Evolutionary conservation across 2,329 filamentous ascomycete species (phyloP).

Genomic region (Rosellinia necatrix): DNA sequence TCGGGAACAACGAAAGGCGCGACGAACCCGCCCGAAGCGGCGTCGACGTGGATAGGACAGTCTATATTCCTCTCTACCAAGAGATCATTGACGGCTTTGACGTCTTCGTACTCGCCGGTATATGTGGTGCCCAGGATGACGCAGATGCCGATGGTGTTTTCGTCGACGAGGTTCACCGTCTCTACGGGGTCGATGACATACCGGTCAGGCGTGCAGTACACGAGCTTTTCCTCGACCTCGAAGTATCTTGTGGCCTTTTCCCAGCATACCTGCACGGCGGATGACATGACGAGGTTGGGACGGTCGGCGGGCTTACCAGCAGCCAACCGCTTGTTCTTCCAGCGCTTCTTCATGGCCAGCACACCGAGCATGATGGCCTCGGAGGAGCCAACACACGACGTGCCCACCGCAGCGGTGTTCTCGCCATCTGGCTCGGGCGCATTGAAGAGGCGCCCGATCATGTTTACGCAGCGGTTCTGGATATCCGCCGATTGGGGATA

Average conservation of each 20-base stretch:
- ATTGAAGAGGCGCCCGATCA: constrained; percentile 90
- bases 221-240: constrained; percentile 87
- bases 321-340: constrained; percentile 84
- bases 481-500: constrained; percentile 82
- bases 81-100: constrained; percentile 89
- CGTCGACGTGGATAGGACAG: constrained; percentile 90
- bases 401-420: constrained; percentile 74
- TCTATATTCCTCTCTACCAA: constrained; percentile 76
- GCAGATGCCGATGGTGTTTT: constrained; percentile 88
- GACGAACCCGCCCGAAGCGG: constrained; percentile 89
- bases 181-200: constrained; percentile 68
- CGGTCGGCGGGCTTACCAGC: constrained; percentile 79
- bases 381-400: constrained; percentile 85
- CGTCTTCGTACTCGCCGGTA: constrained; percentile 93
- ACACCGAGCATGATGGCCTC: constrained; percentile 85
- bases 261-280: constrained; percentile 96
- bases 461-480: constrained; percentile 89
- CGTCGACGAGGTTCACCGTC: constrained; percentile 64
- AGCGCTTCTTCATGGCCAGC: constrained; percentile 92
- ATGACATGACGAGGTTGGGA: constrained; percentile 95
- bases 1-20: constrained; percentile 86
- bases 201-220: constrained; percentile 65
- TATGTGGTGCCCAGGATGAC: constrained; percentile 91
- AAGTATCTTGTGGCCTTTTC: constrained; percentile 91
- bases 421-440: constrained; percentile 61